Percentiles rank a stretch among this genome's conserved stretches.
Conservation (phyloP, 1,284 basidiomycete species). For the Ustilago sp. region DNA sequence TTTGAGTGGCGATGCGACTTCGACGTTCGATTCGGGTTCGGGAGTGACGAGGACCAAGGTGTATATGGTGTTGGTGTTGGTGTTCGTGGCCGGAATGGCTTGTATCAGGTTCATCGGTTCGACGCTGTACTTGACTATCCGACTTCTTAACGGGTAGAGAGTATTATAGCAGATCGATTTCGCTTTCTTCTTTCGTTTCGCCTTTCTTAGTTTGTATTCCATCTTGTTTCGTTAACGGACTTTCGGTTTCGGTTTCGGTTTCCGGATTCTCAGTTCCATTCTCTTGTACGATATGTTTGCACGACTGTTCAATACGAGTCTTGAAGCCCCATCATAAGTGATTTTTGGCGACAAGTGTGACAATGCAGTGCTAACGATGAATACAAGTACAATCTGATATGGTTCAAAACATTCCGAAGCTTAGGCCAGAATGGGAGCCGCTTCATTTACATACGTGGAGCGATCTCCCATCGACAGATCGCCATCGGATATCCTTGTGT, state of each 20-base stretch:
- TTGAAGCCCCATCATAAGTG: not conserved
- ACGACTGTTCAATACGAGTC: conserved; percentile 1
- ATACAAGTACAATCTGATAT: conserved; percentile 6
- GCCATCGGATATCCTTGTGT: not conserved
- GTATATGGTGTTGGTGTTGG: conserved; percentile 65
- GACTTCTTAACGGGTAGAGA: conserved; percentile 49
- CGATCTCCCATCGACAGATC: conserved; percentile 3
- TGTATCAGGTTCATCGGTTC: conserved; percentile 64
- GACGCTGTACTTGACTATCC: conserved; percentile 59
- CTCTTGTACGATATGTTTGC: conserved; percentile 5
- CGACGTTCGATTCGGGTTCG: conserved; percentile 47
- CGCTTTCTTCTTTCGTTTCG: not conserved
- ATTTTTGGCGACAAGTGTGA: too few relatives aligned
- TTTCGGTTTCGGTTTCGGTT: not conserved
- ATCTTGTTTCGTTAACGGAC: conserved; percentile 5
- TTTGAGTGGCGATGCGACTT: conserved; percentile 48
- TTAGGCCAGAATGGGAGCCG: not conserved
- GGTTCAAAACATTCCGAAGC: not conserved
- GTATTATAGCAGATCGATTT: not conserved
- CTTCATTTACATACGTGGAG: not conserved
- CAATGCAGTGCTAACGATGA: not conserved
- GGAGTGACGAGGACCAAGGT: conserved; percentile 61
- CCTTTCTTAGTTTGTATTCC: not conserved
- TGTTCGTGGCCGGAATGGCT: conserved; percentile 65
- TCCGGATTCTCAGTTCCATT: not conserved